These are phyloP conservation scores for Picochlorum sp. DNA, from an alignment of 139 green algal species.

Conservation along the genomic window DNA sequence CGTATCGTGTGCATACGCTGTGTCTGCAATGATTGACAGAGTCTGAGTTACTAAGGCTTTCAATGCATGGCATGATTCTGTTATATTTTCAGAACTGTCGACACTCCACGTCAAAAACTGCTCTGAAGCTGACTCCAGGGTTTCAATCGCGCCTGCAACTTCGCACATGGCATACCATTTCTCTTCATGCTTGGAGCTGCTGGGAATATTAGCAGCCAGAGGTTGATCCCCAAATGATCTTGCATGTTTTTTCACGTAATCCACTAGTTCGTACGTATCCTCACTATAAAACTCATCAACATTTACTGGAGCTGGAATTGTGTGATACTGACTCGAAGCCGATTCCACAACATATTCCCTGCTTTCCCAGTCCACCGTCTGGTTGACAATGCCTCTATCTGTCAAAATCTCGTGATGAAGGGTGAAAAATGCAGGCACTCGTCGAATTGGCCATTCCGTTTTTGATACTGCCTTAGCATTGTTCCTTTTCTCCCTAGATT, in stretches of 20 bases:
- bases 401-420: slow-evolving; percentile 18
- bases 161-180: slow-evolving; percentile 8
- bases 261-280: background rate
- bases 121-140: background rate
- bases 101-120: background rate
- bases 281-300: background rate
- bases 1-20: slow-evolving; percentile 17
- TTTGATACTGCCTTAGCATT: background rate
- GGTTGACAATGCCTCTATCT: slow-evolving; percentile 11
- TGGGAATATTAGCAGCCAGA: background rate
- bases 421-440: slow-evolving; percentile 16
- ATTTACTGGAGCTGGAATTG: background rate
- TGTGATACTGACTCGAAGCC: background rate
- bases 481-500: background rate
- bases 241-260: slow-evolving; percentile 1
- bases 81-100: background rate
- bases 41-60: slow-evolving; percentile 7
- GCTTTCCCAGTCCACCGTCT: slow-evolving; percentile 18
- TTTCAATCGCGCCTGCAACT: background rate
- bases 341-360: background rate
- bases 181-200: background rate
- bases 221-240: background rate
- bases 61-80: slow-evolving; percentile 18
- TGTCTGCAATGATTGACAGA: background rate
- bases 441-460: slow-evolving; percentile 10